Percentiles rank a stretch among this genome's conserved stretches.
These are phyloP conservation scores for Talaromyces thailandensis DNA, from an alignment of 495 filamentous ascomycete species.

Conservation along the genomic window DNA sequence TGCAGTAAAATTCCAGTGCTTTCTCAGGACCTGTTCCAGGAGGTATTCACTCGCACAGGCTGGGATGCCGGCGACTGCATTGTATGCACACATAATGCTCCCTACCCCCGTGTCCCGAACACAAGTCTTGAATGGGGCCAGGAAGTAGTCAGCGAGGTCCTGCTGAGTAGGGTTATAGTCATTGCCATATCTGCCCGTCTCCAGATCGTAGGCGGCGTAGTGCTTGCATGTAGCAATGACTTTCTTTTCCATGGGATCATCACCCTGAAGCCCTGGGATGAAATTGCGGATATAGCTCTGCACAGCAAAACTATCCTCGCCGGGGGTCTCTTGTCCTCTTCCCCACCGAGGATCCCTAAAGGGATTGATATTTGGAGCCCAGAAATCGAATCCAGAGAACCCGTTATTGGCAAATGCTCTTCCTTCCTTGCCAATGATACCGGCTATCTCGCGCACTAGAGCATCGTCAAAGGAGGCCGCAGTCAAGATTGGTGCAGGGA, in stretches of 20 bases:
- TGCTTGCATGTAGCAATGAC: slow-evolving; percentile 53
- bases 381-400: slow-evolving; percentile 43
- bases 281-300: slow-evolving; percentile 41
- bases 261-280: slow-evolving; percentile 45
- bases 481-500: slow-evolving; percentile 45
- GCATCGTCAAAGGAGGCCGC: slow-evolving; percentile 46
- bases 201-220: slow-evolving; percentile 51
- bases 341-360: slow-evolving; percentile 50
- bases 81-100: slow-evolving; percentile 47
- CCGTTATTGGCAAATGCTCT: slow-evolving; percentile 49
- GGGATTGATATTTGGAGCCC: slow-evolving; percentile 56
- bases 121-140: slow-evolving; percentile 40
- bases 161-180: slow-evolving; percentile 38
- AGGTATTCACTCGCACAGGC: slow-evolving; percentile 42
- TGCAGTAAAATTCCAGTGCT: slow-evolving; percentile 37
- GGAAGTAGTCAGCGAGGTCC: slow-evolving; percentile 43
- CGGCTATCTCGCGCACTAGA: slow-evolving; percentile 38
- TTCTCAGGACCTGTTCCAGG: slow-evolving; percentile 39
- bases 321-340: slow-evolving; percentile 46
- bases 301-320: slow-evolving; percentile 47
- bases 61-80: slow-evolving; percentile 44
- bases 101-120: slow-evolving; percentile 39
- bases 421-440: slow-evolving; percentile 45
- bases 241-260: slow-evolving; percentile 22
- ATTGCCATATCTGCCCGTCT: slow-evolving; percentile 37